Evolutionary conservation across 1,139 yeast genomes (phyloP).

Genomic region (Nakaseomyces glabratus): DNA sequence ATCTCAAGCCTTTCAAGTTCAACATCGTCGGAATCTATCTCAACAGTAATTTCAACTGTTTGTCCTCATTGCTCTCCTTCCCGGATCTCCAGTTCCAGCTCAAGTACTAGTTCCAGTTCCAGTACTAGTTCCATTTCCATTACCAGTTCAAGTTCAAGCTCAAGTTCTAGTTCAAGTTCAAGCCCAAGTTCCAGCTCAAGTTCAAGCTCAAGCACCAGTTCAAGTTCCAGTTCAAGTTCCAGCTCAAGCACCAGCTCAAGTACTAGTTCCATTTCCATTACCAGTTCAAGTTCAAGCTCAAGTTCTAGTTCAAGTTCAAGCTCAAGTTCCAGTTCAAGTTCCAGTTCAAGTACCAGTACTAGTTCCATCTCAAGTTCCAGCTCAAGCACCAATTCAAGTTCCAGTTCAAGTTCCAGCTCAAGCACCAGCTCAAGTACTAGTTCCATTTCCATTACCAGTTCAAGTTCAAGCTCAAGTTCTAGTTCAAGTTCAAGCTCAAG

Average conservation of each 20-base stretch:
- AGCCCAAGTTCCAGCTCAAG: slow-evolving; percentile 8
- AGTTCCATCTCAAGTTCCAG: no score
- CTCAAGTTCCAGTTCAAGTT: no score
- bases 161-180: neutral
- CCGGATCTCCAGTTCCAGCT: neutral
- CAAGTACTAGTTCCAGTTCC: neutral
- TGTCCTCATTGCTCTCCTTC: slow-evolving; percentile 5
- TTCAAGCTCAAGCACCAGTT: slow-evolving; percentile 16
- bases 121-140: neutral
- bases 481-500: no score
- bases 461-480: slow-evolving; percentile 6
- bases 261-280: slow-evolving; percentile 6
- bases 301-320: no score
- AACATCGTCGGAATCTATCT: neutral
- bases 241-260: no score
- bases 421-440: slow-evolving; percentile 11
- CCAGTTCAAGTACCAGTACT: no score
- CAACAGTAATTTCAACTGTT: slow-evolving; percentile 1
- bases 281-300: slow-evolving; percentile 8
- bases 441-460: slow-evolving; percentile 8
- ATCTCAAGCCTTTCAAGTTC: neutral
- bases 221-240: no score
- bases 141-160: neutral
- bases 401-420: no score
- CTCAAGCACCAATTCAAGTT: no score